Percentiles rank a stretch among this genome's conserved stretches.
Conservation (phyloP, 176 grass and related monocot genomes). For the Areca catechu region DNA sequence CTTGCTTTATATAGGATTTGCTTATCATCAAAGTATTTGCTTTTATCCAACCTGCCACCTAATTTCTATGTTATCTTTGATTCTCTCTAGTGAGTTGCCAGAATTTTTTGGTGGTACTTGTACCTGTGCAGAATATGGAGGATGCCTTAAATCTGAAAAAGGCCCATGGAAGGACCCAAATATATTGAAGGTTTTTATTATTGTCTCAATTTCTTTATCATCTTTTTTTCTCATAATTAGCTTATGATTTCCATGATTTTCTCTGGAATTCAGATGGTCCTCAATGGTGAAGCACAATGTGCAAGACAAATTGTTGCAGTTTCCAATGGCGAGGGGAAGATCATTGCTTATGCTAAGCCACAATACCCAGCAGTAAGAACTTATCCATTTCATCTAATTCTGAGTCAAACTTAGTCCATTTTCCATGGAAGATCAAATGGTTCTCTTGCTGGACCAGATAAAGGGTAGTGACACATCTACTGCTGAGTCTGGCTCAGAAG, state of each 20-base stretch:
- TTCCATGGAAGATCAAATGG: background rate
- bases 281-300: constrained; percentile 68
- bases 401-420: too few species aligned
- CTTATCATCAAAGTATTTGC: constrained; percentile 7
- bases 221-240: background rate
- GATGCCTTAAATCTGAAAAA: constrained; percentile 83
- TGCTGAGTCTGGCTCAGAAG: constrained; percentile 90
- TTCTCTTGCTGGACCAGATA: constrained; percentile 24
- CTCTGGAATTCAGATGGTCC: constrained; percentile 56
- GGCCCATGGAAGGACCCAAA: constrained; percentile 90
- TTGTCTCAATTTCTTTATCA: background rate
- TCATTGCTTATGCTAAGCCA: constrained; percentile 68
- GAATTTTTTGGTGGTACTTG: constrained; percentile 84
- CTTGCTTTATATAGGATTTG: constrained; percentile 8
- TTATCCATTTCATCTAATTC: too few species aligned
- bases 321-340: constrained; percentile 67
- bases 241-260: constrained; percentile 1
- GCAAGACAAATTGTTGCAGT: constrained; percentile 83
- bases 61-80: constrained; percentile 6
- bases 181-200: constrained; percentile 53
- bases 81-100: constrained; percentile 56
- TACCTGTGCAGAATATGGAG: constrained; percentile 78
- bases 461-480: constrained; percentile 86
- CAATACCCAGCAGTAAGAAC: constrained; percentile 27
- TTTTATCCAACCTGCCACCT: constrained; percentile 5